Evolutionary conservation across 176 grass and related monocot genomes (phyloP).

Genomic region (Pharus latifolius): DNA sequence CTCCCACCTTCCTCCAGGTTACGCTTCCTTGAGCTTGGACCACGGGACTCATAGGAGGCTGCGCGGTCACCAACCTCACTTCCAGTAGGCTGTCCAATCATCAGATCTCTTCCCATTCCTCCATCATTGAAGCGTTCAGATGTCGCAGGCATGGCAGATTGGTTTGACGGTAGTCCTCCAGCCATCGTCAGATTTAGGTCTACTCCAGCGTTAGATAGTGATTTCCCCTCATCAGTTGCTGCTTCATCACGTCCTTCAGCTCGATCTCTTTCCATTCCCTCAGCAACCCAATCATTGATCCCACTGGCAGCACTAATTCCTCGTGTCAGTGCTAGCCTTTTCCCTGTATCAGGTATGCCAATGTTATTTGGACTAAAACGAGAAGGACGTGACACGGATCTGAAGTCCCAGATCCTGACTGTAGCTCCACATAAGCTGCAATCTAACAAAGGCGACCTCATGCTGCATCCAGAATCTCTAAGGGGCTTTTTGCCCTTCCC

Average conservation of each 20-base stretch:
- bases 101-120: constrained; percentile 87
- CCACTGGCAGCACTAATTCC: constrained; percentile 86
- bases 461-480: constrained; percentile 67
- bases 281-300: constrained; percentile 78
- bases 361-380: constrained; percentile 57
- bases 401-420: constrained; percentile 73
- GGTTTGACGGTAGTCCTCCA: constrained; percentile 60
- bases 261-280: constrained; percentile 47
- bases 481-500: constrained; percentile 60
- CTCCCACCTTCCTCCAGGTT: constrained; percentile 96
- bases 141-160: constrained; percentile 29
- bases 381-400: constrained; percentile 45
- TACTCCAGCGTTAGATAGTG: constrained; percentile 65
- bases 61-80: constrained; percentile 97
- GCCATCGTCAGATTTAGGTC: constrained; percentile 93
- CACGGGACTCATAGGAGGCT: constrained; percentile 81
- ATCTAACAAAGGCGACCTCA: constrained; percentile 84
- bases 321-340: constrained; percentile 46
- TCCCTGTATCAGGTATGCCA: constrained; percentile 53
- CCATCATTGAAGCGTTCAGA: constrained; percentile 42
- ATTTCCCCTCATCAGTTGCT: constrained; percentile 59
- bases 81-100: constrained; percentile 90
- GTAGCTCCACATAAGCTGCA: constrained; percentile 88
- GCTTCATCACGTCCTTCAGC: constrained; percentile 64
- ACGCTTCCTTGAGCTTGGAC: constrained; percentile 85